These are phyloP conservation scores for Boletus hoseneyae DNA, from an alignment of 1,284 basidiomycete genomes.

Conservation along the genomic window DNA sequence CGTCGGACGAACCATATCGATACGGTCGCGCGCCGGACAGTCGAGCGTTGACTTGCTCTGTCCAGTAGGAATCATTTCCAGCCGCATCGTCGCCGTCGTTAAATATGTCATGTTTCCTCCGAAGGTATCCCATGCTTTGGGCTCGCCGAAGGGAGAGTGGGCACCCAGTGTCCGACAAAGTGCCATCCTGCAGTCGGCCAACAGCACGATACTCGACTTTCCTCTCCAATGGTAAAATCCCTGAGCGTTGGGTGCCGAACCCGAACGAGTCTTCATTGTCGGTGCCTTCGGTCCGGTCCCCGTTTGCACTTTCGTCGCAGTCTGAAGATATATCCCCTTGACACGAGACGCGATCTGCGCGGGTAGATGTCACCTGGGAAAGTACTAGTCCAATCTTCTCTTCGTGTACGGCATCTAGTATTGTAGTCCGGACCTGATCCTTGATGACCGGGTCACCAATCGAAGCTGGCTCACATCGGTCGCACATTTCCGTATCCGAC, in stretches of 20 bases:
- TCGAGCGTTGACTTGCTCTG: slow-evolving; percentile 8
- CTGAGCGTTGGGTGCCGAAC: not conserved
- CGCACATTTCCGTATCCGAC: not conserved
- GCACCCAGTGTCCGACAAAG: not conserved
- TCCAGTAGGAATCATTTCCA: slow-evolving; percentile 9
- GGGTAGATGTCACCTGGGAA: not conserved
- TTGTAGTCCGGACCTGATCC: not conserved
- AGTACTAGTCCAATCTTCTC: not conserved
- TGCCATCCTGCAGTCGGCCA: not conserved
- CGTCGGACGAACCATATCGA: not conserved
- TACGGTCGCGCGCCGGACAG: not conserved
- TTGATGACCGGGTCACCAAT: not conserved
- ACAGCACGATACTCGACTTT: not conserved
- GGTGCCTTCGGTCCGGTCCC: not conserved
- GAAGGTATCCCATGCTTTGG: not conserved
- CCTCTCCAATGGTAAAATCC: not conserved
- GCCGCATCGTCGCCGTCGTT: not conserved
- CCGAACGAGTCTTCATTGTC: not conserved
- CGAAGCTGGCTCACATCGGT: not conserved
- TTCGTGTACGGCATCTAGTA: not conserved
- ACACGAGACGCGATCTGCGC: not conserved
- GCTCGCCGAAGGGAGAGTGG: not conserved
- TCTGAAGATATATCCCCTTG: not conserved
- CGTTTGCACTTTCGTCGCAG: not conserved
- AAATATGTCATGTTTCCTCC: not conserved